Evolutionary conservation across 352 stramenopile species (phyloP).

Genomic region (Phytophthora ramorum): DNA sequence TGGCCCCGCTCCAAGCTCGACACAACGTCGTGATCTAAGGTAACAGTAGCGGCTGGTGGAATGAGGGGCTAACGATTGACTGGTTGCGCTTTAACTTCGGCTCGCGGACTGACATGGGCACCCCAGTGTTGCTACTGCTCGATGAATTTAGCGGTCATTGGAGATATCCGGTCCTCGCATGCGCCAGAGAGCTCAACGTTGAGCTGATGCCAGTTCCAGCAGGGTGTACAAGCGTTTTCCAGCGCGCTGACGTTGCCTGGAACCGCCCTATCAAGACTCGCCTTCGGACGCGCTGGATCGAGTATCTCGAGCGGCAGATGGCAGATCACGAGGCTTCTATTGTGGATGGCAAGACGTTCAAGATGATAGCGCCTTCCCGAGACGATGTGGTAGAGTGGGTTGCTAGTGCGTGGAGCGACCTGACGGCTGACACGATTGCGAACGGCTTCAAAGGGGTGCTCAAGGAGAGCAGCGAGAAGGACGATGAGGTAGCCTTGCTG

Average conservation of each 20-base stretch:
- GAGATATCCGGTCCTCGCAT: not conserved
- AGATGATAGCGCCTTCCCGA: too few relatives aligned
- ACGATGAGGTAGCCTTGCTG: too few relatives aligned
- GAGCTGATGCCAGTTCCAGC: not conserved
- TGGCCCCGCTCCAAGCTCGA: not conserved
- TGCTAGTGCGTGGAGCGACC: too few relatives aligned
- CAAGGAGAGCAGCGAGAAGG: too few relatives aligned
- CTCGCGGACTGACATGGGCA: not conserved
- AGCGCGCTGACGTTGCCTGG: not conserved
- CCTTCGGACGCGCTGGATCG: not conserved
- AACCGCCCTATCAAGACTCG: not conserved
- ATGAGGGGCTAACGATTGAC: not conserved
- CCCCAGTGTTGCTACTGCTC: not conserved
- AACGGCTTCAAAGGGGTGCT: too few relatives aligned
- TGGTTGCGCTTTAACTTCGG: not conserved
- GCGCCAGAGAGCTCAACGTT: not conserved
- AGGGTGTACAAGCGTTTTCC: not conserved
- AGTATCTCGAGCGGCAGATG: not conserved
- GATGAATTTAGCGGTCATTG: not conserved
- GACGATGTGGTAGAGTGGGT: too few relatives aligned
- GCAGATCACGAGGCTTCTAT: too few relatives aligned
- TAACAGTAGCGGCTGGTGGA: not conserved
- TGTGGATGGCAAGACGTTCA: too few relatives aligned
- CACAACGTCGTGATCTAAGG: not conserved
- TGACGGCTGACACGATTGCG: too few relatives aligned